Conservation (phyloP, 129 eudicot species). For the Flaveria robusta region DNA sequence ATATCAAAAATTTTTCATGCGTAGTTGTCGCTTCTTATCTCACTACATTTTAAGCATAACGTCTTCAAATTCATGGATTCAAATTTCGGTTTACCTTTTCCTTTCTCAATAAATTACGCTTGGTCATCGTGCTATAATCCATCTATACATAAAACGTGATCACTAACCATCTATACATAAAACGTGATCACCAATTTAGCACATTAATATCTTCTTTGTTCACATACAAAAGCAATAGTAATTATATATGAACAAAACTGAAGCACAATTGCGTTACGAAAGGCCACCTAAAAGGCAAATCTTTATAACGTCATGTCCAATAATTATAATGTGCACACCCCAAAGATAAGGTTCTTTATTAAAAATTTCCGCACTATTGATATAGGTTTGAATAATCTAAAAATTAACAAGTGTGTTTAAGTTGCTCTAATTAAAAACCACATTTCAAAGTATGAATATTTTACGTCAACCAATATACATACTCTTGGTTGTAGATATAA, state of each 20-base stretch:
- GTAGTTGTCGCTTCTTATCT: background rate
- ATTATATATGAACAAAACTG: slow-evolving; percentile 13
- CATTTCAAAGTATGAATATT: too few relatives aligned
- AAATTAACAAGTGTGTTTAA: too few relatives aligned
- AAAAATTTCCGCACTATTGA: slow-evolving; percentile 1
- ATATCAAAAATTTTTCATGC: background rate
- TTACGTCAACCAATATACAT: too few relatives aligned
- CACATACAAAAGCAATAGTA: slow-evolving; percentile 11
- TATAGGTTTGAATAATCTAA: background rate
- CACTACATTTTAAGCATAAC: background rate
- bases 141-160: background rate
- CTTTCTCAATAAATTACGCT: background rate
- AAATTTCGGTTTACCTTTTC: background rate
- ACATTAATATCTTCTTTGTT: background rate
- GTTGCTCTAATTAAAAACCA: too few relatives aligned
- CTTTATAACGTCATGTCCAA: slow-evolving; percentile 22
- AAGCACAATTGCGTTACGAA: slow-evolving; percentile 23
- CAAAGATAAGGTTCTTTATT: slow-evolving; percentile 15
- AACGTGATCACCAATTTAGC: background rate
- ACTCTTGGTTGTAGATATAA: too few relatives aligned
- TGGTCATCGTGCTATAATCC: background rate
- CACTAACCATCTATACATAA: background rate
- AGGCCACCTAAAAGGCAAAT: slow-evolving; percentile 6
- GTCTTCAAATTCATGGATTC: background rate
- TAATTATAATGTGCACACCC: slow-evolving; percentile 23